Evolutionary conservation across 441 rosid species (phyloP), one percentile per base, ranked within the genome.

Genomic region (Francoa sonchifolia): DNA sequence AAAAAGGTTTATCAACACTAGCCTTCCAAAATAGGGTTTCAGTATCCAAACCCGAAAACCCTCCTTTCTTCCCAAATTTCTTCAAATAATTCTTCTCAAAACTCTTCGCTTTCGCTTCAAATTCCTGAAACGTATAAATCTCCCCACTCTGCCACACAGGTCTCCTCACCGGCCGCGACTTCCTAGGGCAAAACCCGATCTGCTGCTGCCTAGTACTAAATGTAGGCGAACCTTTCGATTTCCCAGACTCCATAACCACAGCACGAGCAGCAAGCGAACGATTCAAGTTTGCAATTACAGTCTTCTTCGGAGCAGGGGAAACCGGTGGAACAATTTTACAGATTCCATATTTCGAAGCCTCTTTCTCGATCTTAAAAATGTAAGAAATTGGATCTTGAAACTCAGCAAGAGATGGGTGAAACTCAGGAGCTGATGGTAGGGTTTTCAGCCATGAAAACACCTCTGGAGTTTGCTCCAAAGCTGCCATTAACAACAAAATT

Each of bases 341-440:
- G 77, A 90, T 90, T 61, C 96, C 96, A 26, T 74, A 90, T 52
- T 48, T 66, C 13, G 99, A 75, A 39, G 99, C 99, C 58, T 90
- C 99, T 32, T 80, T 82, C 57, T 90, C 99, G 77, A 90, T 86
- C 74, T 90, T 90, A 50, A 74, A 76, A 66, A 90, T 90, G 93
- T 90, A 90, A 44, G 96, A 86, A 57, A 90, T 90, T 56, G 96
- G 96, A 86, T 90, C 96, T 80, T 86, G 99, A 45, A 90, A 90
- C 80, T 90, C 99, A 2, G 82, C 67, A 2, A 63, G 50, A 28
- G 90, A 76, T 7, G 96, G 99, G 47, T 69, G 81, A 52, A 72
- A 90, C 66, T 90, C 95, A 4, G 99, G 99, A 6, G 99, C 96
- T 15, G 73, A 37, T 41, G 99, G 96, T 20, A 90, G 64, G 59